phyloP scores from a whole-genome alignment of 2,329 filamentous ascomycete species.

The Exophiala dermatitidis region DNA sequence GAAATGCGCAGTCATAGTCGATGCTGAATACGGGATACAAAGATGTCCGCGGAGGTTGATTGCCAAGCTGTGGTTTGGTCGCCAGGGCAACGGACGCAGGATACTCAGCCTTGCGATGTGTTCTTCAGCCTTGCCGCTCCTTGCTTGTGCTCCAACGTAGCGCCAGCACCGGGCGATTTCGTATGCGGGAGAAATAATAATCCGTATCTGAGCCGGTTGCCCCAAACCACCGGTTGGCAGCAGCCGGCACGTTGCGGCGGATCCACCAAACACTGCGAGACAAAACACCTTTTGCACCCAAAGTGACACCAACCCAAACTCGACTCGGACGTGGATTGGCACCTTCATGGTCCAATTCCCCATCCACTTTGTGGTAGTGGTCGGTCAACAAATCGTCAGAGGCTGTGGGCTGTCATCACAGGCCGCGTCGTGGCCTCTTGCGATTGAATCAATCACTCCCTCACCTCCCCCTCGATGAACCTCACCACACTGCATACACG shows the following conservation, averaged over 20 bases:
- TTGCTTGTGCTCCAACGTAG: neutral
- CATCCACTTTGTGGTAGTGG: too few species aligned
- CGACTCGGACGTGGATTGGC: neutral
- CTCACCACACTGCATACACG: slow-evolving; percentile 7
- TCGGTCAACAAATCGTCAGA: neutral
- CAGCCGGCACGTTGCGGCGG: neutral
- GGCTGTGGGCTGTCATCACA: neutral
- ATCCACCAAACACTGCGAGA: neutral
- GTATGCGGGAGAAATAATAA: neutral
- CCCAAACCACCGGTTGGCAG: slow-evolving; percentile 1
- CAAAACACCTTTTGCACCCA: neutral
- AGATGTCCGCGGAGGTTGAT: neutral
- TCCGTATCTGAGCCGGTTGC: neutral
- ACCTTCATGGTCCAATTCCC: too few species aligned
- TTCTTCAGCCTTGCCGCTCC: neutral
- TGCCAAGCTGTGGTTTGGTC: neutral
- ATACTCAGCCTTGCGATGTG: neutral
- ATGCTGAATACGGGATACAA: neutral
- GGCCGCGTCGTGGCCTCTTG: slow-evolving; percentile 10
- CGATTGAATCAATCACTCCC: slow-evolving; percentile 7
- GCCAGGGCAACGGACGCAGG: neutral
- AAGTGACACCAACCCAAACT: neutral
- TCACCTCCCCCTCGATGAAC: slow-evolving; percentile 1
- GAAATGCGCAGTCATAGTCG: neutral
- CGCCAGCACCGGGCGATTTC: neutral